Evolutionary conservation across 2,329 filamentous ascomycete genomes (phyloP).

Genomic region (Alternaria sp.): DNA sequence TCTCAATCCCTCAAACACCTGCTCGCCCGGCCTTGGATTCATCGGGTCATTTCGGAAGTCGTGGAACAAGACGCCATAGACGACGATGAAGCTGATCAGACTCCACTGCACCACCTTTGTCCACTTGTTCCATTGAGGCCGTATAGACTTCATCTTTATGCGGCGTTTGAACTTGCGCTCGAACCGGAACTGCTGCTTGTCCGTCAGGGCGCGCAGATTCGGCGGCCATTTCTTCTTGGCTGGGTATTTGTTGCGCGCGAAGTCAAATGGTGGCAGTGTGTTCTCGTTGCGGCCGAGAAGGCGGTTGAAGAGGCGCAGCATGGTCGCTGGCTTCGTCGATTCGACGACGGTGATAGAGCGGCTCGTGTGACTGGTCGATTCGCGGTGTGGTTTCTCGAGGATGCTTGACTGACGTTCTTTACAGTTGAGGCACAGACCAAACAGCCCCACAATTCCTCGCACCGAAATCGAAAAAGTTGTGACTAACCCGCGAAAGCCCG

Average conservation of each 20-base stretch:
- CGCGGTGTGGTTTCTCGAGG: conserved; percentile 13
- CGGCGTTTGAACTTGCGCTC: conserved; percentile 81
- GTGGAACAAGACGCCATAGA: conserved; percentile 69
- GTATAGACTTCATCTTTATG: conserved; percentile 66
- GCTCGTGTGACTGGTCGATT: conserved; percentile 5
- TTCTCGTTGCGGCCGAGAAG: conserved; percentile 57
- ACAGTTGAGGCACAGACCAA: conserved; percentile 8
- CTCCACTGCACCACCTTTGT: conserved; percentile 69
- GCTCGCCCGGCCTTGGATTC: conserved; percentile 43
- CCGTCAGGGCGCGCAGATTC: conserved; percentile 73
- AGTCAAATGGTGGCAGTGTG: conserved; percentile 48
- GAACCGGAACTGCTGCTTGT: conserved; percentile 77
- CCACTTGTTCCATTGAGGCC: conserved; percentile 71
- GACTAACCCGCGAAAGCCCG: conserved; percentile 17
- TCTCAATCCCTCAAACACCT: conserved; percentile 42
- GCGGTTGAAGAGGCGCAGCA: conserved; percentile 55
- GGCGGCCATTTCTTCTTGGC: conserved; percentile 81
- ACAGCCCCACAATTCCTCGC: conserved; percentile 13
- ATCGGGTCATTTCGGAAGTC: conserved; percentile 56
- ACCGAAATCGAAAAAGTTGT: conserved; percentile 21
- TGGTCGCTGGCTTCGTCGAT: conserved; percentile 17
- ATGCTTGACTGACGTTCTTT: conserved; percentile 26
- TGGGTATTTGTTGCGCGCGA: conserved; percentile 66
- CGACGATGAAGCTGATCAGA: conserved; percentile 58
- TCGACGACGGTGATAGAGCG: conserved; percentile 3